Evolutionary conservation across 2,329 filamentous ascomycete genomes (phyloP), one percentile per base, ranked within the genome.

Genomic region (Fusarium protoensiforme): DNA sequence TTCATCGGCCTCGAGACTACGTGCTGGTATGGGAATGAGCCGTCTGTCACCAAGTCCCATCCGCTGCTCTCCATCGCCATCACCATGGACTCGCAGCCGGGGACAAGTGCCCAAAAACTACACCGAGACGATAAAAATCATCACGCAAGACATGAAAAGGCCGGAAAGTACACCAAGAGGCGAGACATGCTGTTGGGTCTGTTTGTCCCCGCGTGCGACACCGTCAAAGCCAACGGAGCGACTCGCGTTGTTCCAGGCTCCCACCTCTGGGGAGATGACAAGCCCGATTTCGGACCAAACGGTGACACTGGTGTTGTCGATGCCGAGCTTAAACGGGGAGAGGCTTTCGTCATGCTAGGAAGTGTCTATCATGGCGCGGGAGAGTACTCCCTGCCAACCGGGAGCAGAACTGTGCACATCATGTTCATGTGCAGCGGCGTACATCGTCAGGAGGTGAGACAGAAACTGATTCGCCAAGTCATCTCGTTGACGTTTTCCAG

Each of bases 111-210:
- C 1, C 81, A 83, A 63, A 73, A 75, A 10, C 75, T 83, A 8
- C 81, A 83, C 61, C 80, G 82, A 7, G 81, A 83, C 63, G 82
- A 84, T 68, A 83, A 83, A 67, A 83, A 81, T 62, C 81, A 83
- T 59, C 82, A 83, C 61, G 79, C 79, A 8, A 75, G 79, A 6
- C 82, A 84, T 66, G 22, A 57, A 5, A 53, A 71, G 16, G 65
- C 77, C 0, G 54, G 68, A 2, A 56, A 13, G 27, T 67, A 64
- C 33, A 29, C 14, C 27, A 72, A 72, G 6, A 77, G 79, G 20
- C 80, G 81, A 7, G 82, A 83, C 56, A 77, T 83, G 73, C 75
- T 82, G 1, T 62, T 83, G 2, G 80, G 81, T 8, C 71, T 83
- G 14, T 82, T 84, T 36, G 81, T 83, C 4, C 81, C 81, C 2